Base-by-base conservation (phyloP, 768 basidiomycete species). In the Tubosaeta sp. region DNA sequence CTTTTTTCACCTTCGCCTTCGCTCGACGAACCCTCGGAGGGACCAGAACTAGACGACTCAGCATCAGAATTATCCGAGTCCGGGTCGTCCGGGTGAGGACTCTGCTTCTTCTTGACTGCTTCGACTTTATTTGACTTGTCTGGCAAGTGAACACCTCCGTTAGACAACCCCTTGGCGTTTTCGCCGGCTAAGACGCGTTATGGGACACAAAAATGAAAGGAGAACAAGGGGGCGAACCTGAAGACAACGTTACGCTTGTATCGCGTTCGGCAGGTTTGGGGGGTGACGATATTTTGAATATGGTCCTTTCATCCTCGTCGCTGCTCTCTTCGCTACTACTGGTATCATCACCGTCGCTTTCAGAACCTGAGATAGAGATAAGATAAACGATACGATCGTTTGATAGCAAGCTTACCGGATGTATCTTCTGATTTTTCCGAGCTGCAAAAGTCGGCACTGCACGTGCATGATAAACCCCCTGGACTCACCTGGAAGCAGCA, bases 171-270 rank as follows among this genome's bases (percentile, higher is more conserved):
- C 19, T 6, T 46, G 10, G 16, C 10, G 25, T 47, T 54, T 12
- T 57, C 66, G 44, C 29, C 61, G n/a, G 46, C 56, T 59, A 31
- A 29, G 29, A n/a, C 13, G 11, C 38, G n/a, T 18, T 8, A 34
- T 57, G 19, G 49, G 27, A 49, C 13, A 51, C 24, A 34, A 40
- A 32, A 39, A 35, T 6, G 18, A 4, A n/a, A 21, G 6, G 30
- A 18, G 10, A 34, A 27, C 34, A 25, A 18, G 4, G 6, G n/a
- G 44, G 6, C 58, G 16, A 49, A 66, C 66, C 62, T 53, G 73
- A 73, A 21, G 72, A 69, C 42, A 76, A 57, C 8, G 74, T 78
- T 22, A 46, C 64, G 54, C 74, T 77, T 3, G 74, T 71, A 43
- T 71, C 73, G 44, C 71, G 69, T 19, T 64, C 62, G 4, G 18